Evolutionary conservation across 1,284 basidiomycete species (phyloP), one percentile per base, ranked within the genome.

Genomic region (Pterulicium gracile): DNA sequence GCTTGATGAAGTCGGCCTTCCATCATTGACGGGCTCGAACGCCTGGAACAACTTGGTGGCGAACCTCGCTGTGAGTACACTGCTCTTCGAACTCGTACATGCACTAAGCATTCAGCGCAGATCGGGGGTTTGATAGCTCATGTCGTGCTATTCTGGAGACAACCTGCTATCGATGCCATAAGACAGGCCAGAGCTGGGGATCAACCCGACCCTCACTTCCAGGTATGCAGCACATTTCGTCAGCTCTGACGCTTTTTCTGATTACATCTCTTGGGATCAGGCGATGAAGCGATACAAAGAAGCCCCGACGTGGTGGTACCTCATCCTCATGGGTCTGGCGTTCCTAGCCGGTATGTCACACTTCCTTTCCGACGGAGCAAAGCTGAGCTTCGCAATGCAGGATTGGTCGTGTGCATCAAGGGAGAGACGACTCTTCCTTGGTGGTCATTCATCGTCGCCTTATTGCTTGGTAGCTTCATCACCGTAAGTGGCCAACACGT

Each of bases 101-200:
- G 10, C 10, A 41, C 40, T 43, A 15, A 42, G 51, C 44, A 34
- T 41, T 35, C 58, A 52, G 35, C 39, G 17, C 51, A 75, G 75
- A 75, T 83, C 47, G 81, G 80, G 14, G 79, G 73, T 12, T 61
- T 83, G 14, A 69, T 85, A 47, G 70, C 75, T 0, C 80, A 83
- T 56, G 70, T 67, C 35, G 43, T 76, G n/a, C 65, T 77, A 35
- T 79, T 79, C 61, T 80, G 75, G 77, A 67, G 75, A 12, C 63
- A 65, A 5, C 71, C 72, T 54, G 69, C 74, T 2, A 55, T 63
- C 3, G 59, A 71, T 4, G 72, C 75, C 0, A 70, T 81, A 59
- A 74, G 68, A 51, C 64, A 72, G 42, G 65, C 70, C 1, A 62
- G 66, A 15, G 53, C 54, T 10, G 68, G 67, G 49, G 66, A 65